These are phyloP conservation scores for Fomitopsis palustris DNA, from an alignment of 1,284 basidiomycete species.

Conservation along the genomic window DNA sequence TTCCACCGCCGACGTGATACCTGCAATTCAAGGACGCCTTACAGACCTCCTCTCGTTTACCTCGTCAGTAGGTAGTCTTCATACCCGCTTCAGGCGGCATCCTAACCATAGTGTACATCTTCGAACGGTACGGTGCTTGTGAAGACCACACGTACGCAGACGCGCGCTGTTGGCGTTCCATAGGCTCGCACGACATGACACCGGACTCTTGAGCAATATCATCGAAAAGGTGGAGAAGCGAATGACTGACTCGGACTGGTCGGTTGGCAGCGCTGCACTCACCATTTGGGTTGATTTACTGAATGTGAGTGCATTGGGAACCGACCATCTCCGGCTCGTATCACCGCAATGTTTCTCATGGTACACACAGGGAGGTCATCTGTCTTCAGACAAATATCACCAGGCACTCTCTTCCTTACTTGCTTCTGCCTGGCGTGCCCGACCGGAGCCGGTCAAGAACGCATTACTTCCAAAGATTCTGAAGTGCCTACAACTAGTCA, in stretches of 20 bases:
- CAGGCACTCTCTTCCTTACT: constrained; percentile 11
- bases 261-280: constrained; percentile 49
- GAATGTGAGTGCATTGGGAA: constrained; percentile 18
- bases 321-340: not conserved
- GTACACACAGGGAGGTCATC: constrained; percentile 7
- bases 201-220: constrained; percentile 44
- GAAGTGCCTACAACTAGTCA: constrained; percentile 3
- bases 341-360: not conserved
- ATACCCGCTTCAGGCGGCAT: not conserved
- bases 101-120: not conserved
- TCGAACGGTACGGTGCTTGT: not conserved
- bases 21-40: constrained; percentile 67
- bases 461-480: constrained; percentile 11
- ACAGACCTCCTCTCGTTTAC: constrained; percentile 61
- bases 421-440: constrained; percentile 10
- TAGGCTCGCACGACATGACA: constrained; percentile 46
- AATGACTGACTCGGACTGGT: constrained; percentile 43
- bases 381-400: constrained; percentile 14
- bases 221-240: constrained; percentile 40
- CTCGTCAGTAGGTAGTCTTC: constrained; percentile 58
- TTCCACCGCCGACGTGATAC: constrained; percentile 61
- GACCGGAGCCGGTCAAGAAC: constrained; percentile 5
- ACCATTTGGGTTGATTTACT: constrained; percentile 24
- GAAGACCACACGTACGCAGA: constrained; percentile 56
- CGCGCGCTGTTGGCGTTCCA: constrained; percentile 58